phyloP scores from a whole-genome alignment of 2,329 filamentous ascomycete genomes.

The Fusarium sp. region DNA sequence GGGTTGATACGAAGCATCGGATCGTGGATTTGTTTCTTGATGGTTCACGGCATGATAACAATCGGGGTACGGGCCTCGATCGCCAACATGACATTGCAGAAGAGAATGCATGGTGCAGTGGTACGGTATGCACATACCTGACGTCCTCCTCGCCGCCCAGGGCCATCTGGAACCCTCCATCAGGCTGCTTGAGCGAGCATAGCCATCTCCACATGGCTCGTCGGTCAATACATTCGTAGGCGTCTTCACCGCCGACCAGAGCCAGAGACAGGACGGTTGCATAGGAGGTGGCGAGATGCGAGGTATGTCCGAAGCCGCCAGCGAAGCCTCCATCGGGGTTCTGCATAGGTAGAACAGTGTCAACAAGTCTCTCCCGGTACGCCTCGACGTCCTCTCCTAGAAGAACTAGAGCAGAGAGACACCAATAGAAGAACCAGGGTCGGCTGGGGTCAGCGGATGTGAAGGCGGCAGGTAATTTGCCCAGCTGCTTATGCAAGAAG shows the following conservation, averaged over 20 bases:
- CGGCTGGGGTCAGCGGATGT: constrained; percentile 84
- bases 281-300: constrained; percentile 91
- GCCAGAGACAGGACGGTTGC: constrained; percentile 82
- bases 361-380: constrained; percentile 76
- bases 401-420: constrained; percentile 77
- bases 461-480: constrained; percentile 74
- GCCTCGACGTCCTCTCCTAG: constrained; percentile 78
- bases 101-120: neutral
- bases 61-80: constrained; percentile 33
- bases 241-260: constrained; percentile 79
- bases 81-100: constrained; percentile 12
- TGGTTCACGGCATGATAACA: constrained; percentile 14
- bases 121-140: constrained; percentile 64
- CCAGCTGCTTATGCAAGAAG: constrained; percentile 71
- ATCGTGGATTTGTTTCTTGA: constrained; percentile 6
- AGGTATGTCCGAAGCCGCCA: constrained; percentile 89
- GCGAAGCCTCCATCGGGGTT: constrained; percentile 88
- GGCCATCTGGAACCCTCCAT: constrained; percentile 91
- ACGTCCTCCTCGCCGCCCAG: constrained; percentile 92
- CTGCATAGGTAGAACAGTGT: constrained; percentile 84
- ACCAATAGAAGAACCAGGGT: constrained; percentile 97
- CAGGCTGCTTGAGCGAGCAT: constrained; percentile 82
- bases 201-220: constrained; percentile 92
- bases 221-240: constrained; percentile 81
- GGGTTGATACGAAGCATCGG: neutral